Percentiles rank a stretch among this genome's conserved stretches.
phyloP scores from a whole-genome alignment of 345 rosid genomes.

The Erodium maritimum region DNA sequence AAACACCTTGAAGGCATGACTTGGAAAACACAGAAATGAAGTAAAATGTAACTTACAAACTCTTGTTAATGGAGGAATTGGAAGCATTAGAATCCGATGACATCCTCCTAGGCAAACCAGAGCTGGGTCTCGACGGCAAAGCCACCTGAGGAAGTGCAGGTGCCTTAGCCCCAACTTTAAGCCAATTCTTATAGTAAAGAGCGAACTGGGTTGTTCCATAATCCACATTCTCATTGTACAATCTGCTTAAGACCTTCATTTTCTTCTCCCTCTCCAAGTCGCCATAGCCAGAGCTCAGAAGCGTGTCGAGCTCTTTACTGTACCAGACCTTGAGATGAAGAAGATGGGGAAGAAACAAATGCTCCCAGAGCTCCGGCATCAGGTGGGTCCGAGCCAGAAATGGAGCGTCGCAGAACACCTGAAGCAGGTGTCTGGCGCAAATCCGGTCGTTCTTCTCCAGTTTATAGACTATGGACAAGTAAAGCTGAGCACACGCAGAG shows the following conservation, averaged over 20 bases:
- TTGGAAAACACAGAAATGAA: not conserved
- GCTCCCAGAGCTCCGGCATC: conserved; percentile 65
- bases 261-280: conserved; percentile 20
- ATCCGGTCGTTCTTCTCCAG: conserved; percentile 38
- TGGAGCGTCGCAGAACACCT: conserved; percentile 43
- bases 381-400: conserved; percentile 41
- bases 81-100: conserved; percentile 41
- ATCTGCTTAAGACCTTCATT: conserved; percentile 26
- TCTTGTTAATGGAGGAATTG: conserved; percentile 19
- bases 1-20: not conserved
- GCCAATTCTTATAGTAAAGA: conserved; percentile 43
- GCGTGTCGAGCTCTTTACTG: conserved; percentile 29
- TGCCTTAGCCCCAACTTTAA: conserved; percentile 35
- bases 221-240: conserved; percentile 35
- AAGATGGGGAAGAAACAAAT: conserved; percentile 57
- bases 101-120: conserved; percentile 27
- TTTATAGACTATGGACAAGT: conserved; percentile 45
- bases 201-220: conserved; percentile 42
- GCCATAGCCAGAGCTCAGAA: conserved; percentile 13
- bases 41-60: conserved; percentile 27
- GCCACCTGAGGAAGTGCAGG: conserved; percentile 42
- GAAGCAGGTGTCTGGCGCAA: conserved; percentile 43
- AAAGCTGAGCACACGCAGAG: conserved; percentile 48
- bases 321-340: conserved; percentile 61
- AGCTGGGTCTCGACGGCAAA: conserved; percentile 25